These are phyloP conservation scores for Triticum urartu DNA, from an alignment of 176 grass and related monocot species.

Conservation along the genomic window DNA sequence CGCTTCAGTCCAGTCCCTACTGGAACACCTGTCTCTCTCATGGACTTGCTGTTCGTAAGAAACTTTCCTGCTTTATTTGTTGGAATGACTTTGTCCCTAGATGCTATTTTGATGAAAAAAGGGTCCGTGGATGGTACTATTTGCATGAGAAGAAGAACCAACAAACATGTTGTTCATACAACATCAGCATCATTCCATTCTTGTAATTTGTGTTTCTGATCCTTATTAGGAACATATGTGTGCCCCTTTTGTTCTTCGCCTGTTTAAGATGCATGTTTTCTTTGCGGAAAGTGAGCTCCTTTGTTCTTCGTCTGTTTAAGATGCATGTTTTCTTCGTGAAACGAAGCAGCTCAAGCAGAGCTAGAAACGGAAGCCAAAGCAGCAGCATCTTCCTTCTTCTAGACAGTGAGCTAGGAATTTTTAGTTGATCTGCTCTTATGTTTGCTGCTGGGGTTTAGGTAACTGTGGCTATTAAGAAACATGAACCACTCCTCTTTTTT, in stretches of 20 bases:
- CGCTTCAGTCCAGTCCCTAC: neutral
- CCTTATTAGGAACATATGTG: neutral
- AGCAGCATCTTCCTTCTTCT: too few species aligned
- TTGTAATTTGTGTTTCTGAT: neutral
- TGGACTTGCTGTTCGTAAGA: slow-evolving; percentile 26
- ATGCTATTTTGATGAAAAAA: slow-evolving; percentile 7
- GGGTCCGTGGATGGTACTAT: neutral
- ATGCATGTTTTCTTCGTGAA: neutral
- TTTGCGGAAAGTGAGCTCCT: neutral
- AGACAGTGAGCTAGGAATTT: neutral
- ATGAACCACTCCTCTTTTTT: neutral
- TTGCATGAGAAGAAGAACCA: neutral
- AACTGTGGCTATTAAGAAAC: neutral
- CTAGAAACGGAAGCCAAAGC: too few species aligned
- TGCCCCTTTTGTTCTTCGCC: neutral
- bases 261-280: neutral
- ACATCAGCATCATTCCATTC: neutral
- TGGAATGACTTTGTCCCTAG: neutral
- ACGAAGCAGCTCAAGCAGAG: neutral
- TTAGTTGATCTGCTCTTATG: neutral
- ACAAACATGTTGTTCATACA: neutral
- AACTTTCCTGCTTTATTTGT: slow-evolving; percentile 13
- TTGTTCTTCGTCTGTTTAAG: neutral
- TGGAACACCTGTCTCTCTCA: slow-evolving; percentile 14
- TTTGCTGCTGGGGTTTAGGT: neutral